Base-by-base conservation (phyloP, 345 rosid species). In the Brassica rapa region DNA sequence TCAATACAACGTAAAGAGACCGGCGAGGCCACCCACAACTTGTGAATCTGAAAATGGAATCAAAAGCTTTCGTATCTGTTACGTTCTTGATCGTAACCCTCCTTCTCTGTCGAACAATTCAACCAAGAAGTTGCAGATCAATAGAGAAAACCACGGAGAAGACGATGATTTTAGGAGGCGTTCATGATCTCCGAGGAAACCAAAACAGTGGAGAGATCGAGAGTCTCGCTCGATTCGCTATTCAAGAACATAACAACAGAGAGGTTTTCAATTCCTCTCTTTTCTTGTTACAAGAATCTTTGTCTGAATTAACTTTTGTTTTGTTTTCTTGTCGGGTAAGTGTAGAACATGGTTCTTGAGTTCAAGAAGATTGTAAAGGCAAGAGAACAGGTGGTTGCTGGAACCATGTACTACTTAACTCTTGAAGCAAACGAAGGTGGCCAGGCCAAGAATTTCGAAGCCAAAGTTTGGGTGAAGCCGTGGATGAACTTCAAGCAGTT, bases 391-490 rank as follows among this genome's bases (percentile, higher is more conserved):
- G 90, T 93, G 7, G 98, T 93, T 76, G 85, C 93, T 9, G 97
- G 94, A 8, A 93, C 68, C 29, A 61, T 93, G 74, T 89, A 93
- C 72, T 82, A 89, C 53, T 86, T 92, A 19, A 89, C 89, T 2
- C 73, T 90, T 6, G 97, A 90, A 77, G 89, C 86, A n/a, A 59
- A 84, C 39, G 94, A 92, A 64, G 88, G 84, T 1, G 92, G 85
- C 3, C 79, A 81, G 86, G 86, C 81, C 63, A 88, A 89, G 84
- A 79, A 85, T 19, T 92, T 89, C 66, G 88, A 88, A 70, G 94
- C 96, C 33, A 89, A 90, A 82, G 89, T 92, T 1, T 89, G 96
- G 97, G 93, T 90, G 68, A 89, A 92, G 85, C 93, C 94, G 6
- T 91, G 96, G 98, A 85, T 89, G 84, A 85, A 89, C 71, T 91